These are phyloP conservation scores for Botrytis fragariae DNA, from an alignment of 2,329 filamentous ascomycete species.

Conservation along the genomic window DNA sequence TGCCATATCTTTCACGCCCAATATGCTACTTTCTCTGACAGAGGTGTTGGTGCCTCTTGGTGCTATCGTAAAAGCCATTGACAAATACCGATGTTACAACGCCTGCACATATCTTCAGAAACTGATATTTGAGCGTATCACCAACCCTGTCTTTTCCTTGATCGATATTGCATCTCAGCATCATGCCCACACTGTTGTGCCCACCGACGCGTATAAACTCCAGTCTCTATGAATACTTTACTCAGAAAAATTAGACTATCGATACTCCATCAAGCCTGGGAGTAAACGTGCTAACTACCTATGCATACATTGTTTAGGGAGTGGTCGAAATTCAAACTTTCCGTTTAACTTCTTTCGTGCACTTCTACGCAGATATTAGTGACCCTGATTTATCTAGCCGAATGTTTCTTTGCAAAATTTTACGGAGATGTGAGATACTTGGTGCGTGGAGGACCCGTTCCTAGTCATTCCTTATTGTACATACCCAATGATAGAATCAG, in stretches of 20 bases:
- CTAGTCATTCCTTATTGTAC: neutral
- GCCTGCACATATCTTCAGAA: neutral
- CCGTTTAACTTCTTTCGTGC: neutral
- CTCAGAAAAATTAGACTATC: neutral
- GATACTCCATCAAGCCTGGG: neutral
- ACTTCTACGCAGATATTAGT: neutral
- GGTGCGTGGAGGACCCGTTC: neutral
- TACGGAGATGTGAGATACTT: neutral
- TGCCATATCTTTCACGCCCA: neutral
- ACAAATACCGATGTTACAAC: neutral
- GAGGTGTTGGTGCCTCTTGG: neutral
- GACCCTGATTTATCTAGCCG: neutral
- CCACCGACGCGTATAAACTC: neutral
- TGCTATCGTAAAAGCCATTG: neutral
- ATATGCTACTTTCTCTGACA: neutral
- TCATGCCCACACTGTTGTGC: neutral
- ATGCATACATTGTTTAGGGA: neutral
- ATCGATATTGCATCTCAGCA: neutral
- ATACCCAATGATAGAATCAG: neutral
- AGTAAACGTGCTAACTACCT: neutral
- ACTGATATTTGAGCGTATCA: no score
- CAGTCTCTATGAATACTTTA: neutral
- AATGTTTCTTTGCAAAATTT: neutral
- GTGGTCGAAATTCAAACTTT: neutral
- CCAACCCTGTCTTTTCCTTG: no score